Conservation (phyloP, 345 rosid genomes). For the Populus deltoides region DNA sequence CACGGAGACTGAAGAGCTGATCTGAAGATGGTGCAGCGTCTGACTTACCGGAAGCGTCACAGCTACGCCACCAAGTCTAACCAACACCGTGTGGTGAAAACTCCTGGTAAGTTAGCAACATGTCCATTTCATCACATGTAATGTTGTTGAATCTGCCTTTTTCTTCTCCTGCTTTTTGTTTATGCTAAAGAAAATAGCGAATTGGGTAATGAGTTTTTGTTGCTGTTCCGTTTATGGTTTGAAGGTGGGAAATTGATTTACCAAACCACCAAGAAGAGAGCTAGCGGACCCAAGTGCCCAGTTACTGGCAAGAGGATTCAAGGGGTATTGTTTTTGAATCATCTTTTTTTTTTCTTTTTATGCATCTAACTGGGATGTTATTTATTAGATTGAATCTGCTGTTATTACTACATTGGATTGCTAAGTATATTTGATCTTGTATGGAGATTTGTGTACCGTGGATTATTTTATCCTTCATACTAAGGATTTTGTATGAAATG, state of each 20-base stretch:
- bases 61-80: constrained; percentile 94
- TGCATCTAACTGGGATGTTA: not conserved
- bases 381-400: too few species aligned
- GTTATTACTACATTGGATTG: not conserved
- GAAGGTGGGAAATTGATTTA: constrained; percentile 32
- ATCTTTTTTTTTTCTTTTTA: not conserved
- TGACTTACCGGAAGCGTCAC: constrained; percentile 79
- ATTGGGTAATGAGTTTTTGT: not conserved
- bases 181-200: not conserved
- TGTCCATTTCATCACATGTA: not conserved
- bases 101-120: constrained; percentile 54
- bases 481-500: not conserved
- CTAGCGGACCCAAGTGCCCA: constrained; percentile 35
- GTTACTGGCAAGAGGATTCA: constrained; percentile 38
- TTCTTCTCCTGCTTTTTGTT: not conserved
- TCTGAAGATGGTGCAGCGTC: constrained; percentile 79
- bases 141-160: not conserved
- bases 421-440: not conserved
- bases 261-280: constrained; percentile 35
- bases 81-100: constrained; percentile 87
- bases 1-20: not conserved
- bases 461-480: not conserved
- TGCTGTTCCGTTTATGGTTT: not conserved
- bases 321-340: constrained; percentile 14
- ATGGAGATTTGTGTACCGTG: not conserved